Evolutionary conservation across 2,329 filamentous ascomycete species (phyloP), one percentile per base, ranked within the genome.

Genomic region (Hawksworthiomyces lignivorus): DNA sequence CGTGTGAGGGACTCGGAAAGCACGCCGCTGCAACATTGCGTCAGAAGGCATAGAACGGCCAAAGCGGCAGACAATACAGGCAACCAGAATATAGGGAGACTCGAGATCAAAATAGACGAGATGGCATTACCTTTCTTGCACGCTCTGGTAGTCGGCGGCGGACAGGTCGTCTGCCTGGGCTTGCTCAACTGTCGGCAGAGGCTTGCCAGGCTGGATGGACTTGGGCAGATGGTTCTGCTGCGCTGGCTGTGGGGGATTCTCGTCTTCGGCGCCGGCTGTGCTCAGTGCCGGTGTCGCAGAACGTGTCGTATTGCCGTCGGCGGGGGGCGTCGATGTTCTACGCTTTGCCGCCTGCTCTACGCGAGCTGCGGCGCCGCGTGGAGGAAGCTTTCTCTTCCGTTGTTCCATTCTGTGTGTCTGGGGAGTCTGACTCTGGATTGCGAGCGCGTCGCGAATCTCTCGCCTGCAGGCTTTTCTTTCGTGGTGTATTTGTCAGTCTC

Each of bases 1-100:
- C 84, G 74, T 37, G 75, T 65, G 20, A 92, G 70, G 3, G 85
- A 87, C 51, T 88, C 82, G 53, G 75, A 71, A 44, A 90, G 68
- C 17, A 90, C 83, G 50, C 82, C 84, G 61, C 86, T 87, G 53
- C n/a, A n/a, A n/a, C n/a, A n/a, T 45, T 14, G 11, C 12, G 36
- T 50, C 39, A 47, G 24, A 8, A 26, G 8, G 24, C n/a, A n/a
- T n/a, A n/a, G n/a, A n/a, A n/a, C n/a, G n/a, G n/a, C n/a, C n/a
- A n/a, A n/a, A n/a, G n/a, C n/a, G n/a, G n/a, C n/a, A n/a, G n/a
- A n/a, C n/a, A n/a, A n/a, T n/a, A n/a, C n/a, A n/a, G n/a, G n/a
- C n/a, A n/a, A n/a, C n/a, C n/a, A n/a, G n/a, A n/a, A n/a, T n/a
- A n/a, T n/a, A n/a, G n/a, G n/a, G n/a, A n/a, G n/a, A n/a, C n/a